phyloP scores from a whole-genome alignment of 1,284 basidiomycete species.

The Trametes hirsuta region DNA sequence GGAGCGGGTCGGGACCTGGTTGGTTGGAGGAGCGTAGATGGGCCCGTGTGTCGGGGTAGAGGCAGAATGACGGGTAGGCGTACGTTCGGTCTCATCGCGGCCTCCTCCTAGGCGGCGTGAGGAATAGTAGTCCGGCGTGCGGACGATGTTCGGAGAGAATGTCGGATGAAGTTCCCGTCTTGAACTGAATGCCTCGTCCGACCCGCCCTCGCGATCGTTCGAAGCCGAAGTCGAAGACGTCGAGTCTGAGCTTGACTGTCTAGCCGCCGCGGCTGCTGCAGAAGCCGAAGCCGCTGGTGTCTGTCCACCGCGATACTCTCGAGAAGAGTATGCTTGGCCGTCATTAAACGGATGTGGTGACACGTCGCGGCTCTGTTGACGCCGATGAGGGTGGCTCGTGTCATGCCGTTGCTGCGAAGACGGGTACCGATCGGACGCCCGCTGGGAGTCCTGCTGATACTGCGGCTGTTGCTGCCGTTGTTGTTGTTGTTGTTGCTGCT shows the following conservation, averaged over 20 bases:
- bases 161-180: conserved; percentile 59
- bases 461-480: conserved; percentile 17
- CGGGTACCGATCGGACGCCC: conserved; percentile 4
- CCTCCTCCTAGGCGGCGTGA: conserved; percentile 14
- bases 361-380: conserved; percentile 19
- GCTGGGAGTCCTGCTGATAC: conserved; percentile 19
- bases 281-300: conserved; percentile 14
- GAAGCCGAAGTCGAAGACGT: conserved; percentile 22
- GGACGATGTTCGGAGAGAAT: conserved; percentile 65
- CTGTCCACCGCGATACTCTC: conserved; percentile 16
- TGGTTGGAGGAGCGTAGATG: conserved; percentile 29
- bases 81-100: conserved; percentile 16
- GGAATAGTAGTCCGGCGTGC: conserved; percentile 62
- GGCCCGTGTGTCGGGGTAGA: conserved; percentile 25
- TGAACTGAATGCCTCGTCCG: conserved; percentile 46
- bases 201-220: conserved; percentile 4
- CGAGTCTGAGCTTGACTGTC: conserved; percentile 21
- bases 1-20: conserved; percentile 21
- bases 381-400: conserved; percentile 11
- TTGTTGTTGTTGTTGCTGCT: conserved; percentile 23
- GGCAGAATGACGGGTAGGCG: conserved; percentile 19
- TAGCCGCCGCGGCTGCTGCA: conserved; percentile 13
- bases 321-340: conserved; percentile 7
- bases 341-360: conserved; percentile 16
- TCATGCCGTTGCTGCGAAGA: conserved; percentile 9